These are phyloP conservation scores for Ailanthus altissimus DNA, from an alignment of 345 rosid species.

Conservation along the genomic window DNA sequence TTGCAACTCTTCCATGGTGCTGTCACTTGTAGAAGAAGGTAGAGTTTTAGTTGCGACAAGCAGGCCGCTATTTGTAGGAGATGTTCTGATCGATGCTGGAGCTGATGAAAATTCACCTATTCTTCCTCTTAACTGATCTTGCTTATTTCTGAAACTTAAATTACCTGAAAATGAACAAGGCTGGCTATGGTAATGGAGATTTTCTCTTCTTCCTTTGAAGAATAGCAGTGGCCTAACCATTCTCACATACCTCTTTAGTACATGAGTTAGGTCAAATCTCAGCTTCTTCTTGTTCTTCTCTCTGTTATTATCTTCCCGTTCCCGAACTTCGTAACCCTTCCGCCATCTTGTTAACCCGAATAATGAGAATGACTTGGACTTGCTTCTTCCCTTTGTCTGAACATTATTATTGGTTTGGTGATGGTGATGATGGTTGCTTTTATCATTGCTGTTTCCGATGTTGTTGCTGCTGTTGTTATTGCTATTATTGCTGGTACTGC, in stretches of 20 bases:
- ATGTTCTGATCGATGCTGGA: conserved; percentile 86
- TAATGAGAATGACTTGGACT: conserved; percentile 73
- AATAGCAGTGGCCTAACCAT: conserved; percentile 51
- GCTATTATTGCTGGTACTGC: conserved; percentile 15
- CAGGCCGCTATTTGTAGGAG: conserved; percentile 82
- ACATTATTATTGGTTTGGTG: conserved; percentile 21
- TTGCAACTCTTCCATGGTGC: conserved; percentile 96
- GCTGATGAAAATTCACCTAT: conserved; percentile 79
- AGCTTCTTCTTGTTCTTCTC: conserved; percentile 52
- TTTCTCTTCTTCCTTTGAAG: conserved; percentile 56
- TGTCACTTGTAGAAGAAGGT: conserved; percentile 55
- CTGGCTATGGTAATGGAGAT: conserved; percentile 41
- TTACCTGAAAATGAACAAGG: conserved; percentile 55
- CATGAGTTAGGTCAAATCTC: conserved; percentile 63
- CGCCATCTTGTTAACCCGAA: conserved; percentile 59
- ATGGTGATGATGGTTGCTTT: conserved; percentile 4
- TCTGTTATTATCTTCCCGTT: conserved; percentile 36
- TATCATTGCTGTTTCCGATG: not conserved
- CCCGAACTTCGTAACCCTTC: conserved; percentile 48
- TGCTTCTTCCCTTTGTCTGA: conserved; percentile 32
- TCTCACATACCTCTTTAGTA: conserved; percentile 55
- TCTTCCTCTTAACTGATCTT: conserved; percentile 44
- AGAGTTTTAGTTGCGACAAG: conserved; percentile 48
- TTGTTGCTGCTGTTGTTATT: conserved; percentile 9
- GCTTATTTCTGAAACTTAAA: conserved; percentile 39